Percentiles rank a stretch among this genome's conserved stretches.
Conservation (phyloP, 306 rosid species). For the Glycine tomentella region DNA sequence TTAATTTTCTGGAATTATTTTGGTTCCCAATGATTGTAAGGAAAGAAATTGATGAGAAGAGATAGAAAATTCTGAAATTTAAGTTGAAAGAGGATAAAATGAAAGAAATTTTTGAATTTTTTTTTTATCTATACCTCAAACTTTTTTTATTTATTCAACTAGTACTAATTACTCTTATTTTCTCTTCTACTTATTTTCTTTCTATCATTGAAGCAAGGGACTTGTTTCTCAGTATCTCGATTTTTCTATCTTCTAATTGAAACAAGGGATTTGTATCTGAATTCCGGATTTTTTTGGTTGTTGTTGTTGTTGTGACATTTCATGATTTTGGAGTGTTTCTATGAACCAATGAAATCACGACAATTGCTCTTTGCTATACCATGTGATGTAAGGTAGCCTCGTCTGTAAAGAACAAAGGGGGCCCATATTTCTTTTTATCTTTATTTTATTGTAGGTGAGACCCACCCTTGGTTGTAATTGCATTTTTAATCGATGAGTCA, state of each 20-base stretch:
- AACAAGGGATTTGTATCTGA: background rate
- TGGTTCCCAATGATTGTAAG: background rate
- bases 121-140: background rate
- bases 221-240: background rate
- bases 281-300: background rate
- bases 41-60: background rate
- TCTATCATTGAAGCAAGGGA: background rate
- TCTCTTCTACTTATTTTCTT: background rate
- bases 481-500: background rate
- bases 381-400: constrained; percentile 33
- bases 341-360: background rate
- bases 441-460: no score
- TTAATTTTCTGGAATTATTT: background rate
- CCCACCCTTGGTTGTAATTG: no score
- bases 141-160: background rate
- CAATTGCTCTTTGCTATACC: background rate
- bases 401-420: background rate
- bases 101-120: background rate
- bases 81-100: no score
- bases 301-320: background rate
- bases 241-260: background rate
- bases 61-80: background rate
- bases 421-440: background rate
- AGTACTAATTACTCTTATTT: background rate
- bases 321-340: background rate